Conservation (phyloP, 768 basidiomycete genomes). For the Mycena vitilis region DNA sequence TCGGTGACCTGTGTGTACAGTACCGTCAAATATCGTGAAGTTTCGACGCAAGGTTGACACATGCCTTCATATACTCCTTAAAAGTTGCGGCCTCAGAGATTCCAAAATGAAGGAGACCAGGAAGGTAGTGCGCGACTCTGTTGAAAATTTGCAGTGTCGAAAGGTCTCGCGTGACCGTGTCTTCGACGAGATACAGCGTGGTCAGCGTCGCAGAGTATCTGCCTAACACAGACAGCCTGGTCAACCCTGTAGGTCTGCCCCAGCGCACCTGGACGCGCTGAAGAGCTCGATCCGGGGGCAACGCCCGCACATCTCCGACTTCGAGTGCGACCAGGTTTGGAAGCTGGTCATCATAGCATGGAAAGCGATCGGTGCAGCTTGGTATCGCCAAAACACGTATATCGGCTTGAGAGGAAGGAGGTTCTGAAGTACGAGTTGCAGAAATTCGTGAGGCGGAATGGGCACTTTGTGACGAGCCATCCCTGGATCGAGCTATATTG, state of each 20-base stretch:
- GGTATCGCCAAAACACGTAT: conserved; percentile 26
- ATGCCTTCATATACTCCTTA: neutral
- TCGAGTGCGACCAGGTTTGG: conserved; percentile 31
- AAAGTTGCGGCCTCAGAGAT: conserved; percentile 6
- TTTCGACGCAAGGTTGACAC: neutral
- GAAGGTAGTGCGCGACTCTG: conserved; percentile 3
- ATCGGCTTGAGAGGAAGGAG: conserved; percentile 23
- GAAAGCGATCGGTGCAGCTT: neutral
- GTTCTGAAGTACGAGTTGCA: conserved; percentile 23
- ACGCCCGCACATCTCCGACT: conserved; percentile 3
- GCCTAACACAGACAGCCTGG: conserved; percentile 10
- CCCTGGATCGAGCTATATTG: conserved; percentile 13
- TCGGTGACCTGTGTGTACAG: neutral
- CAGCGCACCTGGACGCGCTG: conserved; percentile 31
- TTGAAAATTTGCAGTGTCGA: conserved; percentile 10
- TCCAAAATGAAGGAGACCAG: conserved; percentile 25
- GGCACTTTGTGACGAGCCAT: conserved; percentile 24
- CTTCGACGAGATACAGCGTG: conserved; percentile 23
- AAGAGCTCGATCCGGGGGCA: conserved; percentile 22
- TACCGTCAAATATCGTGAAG: neutral
- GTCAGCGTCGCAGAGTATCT: conserved; percentile 28
- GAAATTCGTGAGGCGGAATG: conserved; percentile 32
- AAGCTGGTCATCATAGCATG: conserved; percentile 28
- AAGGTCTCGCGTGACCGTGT: neutral
- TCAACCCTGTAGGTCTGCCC: neutral